phyloP scores from a whole-genome alignment of 805 yeast species.

The Tetrapisispora phaffii region DNA sequence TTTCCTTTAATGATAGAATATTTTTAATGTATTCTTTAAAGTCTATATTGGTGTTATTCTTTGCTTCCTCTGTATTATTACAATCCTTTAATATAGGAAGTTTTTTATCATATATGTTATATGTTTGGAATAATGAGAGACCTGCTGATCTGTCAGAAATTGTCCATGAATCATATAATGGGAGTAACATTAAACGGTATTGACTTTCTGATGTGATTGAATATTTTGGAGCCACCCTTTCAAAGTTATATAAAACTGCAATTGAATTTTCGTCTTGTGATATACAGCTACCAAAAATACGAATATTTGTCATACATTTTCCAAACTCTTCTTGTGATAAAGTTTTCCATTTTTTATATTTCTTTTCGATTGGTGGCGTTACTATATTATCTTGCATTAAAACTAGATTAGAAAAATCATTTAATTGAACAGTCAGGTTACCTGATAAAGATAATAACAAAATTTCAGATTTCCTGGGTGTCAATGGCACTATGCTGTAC shows the following conservation, averaged over 20 bases:
- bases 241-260: conserved; percentile 22
- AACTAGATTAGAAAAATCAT: conserved; percentile 4
- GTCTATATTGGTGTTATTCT: background rate
- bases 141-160: conserved; percentile 20
- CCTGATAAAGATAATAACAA: background rate
- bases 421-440: background rate
- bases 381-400: conserved; percentile 14
- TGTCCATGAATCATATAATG: conserved; percentile 22
- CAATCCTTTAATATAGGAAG: conserved; percentile 10
- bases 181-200: conserved; percentile 19
- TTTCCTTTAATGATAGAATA: conserved; percentile 10
- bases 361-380: conserved; percentile 20
- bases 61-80: background rate
- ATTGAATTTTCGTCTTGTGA: conserved; percentile 25
- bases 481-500: background rate
- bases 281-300: conserved; percentile 21
- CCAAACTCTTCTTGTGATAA: conserved; percentile 16
- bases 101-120: conserved; percentile 18
- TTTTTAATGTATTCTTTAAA: conserved; percentile 16
- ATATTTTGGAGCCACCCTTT: conserved; percentile 22
- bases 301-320: conserved; percentile 21
- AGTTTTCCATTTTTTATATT: conserved; percentile 23
- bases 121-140: conserved; percentile 29
- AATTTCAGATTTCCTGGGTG: background rate
- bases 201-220: conserved; percentile 22